Conservation (phyloP, 495 filamentous ascomycete species). For the Glutinoglossum americanum region DNA sequence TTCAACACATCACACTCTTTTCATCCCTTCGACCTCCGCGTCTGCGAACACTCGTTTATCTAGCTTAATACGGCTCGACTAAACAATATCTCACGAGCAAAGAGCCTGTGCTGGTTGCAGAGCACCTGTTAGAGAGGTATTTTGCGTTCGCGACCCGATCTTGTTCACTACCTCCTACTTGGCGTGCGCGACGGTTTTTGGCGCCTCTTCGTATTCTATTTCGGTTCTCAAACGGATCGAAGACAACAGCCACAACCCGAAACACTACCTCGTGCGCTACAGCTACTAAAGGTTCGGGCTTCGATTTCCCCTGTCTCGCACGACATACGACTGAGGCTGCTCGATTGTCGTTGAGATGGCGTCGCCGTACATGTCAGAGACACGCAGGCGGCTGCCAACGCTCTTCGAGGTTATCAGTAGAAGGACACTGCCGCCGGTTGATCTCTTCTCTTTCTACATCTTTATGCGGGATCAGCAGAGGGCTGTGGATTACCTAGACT, state of each 20-base stretch:
- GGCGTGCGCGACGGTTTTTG: neutral
- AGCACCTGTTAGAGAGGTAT: neutral
- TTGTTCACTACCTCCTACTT: neutral
- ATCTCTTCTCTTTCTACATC: conserved; percentile 97
- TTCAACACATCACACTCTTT: neutral
- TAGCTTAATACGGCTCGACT: neutral
- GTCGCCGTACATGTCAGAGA: neutral
- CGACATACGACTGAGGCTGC: neutral
- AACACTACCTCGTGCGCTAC: neutral
- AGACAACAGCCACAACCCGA: neutral
- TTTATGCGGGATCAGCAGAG: conserved; percentile 98
- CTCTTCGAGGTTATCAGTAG: conserved; percentile 89
- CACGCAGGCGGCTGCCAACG: conserved; percentile 69
- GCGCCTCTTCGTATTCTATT: neutral
- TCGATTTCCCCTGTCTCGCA: neutral
- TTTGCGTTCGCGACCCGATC: neutral
- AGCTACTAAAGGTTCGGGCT: neutral
- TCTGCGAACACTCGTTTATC: neutral
- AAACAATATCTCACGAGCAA: neutral
- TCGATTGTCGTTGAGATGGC: neutral
- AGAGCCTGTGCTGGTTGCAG: neutral
- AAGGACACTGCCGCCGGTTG: conserved; percentile 75
- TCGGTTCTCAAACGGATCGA: neutral
- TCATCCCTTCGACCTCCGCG: neutral
- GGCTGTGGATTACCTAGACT: conserved; percentile 94